Conservation (phyloP, 352 stramenopile species). For the Pythium guiyangense region DNA sequence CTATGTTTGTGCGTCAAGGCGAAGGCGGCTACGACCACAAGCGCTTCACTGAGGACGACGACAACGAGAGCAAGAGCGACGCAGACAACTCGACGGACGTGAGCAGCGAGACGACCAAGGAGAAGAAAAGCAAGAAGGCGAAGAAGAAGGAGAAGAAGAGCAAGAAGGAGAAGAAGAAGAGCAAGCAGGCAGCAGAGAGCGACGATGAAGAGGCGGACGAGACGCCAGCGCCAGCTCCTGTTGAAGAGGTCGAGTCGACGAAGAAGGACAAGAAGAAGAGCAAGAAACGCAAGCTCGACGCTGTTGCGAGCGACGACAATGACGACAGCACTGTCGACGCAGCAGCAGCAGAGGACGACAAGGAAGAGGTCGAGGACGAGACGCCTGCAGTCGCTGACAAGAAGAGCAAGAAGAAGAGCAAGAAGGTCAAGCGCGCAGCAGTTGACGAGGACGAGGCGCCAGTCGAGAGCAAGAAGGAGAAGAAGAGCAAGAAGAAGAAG, state of each 20-base stretch:
- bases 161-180: slow-evolving; percentile 17
- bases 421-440: too few relatives aligned
- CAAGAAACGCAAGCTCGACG: slow-evolving; percentile 19
- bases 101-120: slow-evolving; percentile 20
- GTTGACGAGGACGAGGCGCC: too few relatives aligned
- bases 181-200: slow-evolving; percentile 18
- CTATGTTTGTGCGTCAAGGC: slow-evolving; percentile 84
- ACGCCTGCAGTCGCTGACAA: slow-evolving; percentile 12
- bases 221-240: slow-evolving; percentile 8
- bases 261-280: slow-evolving; percentile 18
- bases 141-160: slow-evolving; percentile 10
- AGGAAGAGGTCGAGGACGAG: too few relatives aligned
- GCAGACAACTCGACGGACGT: slow-evolving; percentile 34
- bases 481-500: slow-evolving; percentile 38
- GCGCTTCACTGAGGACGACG: slow-evolving; percentile 62
- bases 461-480: slow-evolving; percentile 20
- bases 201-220: slow-evolving; percentile 18
- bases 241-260: slow-evolving; percentile 10
- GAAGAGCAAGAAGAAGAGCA: slow-evolving; percentile 22
- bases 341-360: background rate
- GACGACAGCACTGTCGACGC: background rate
- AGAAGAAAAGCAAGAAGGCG: slow-evolving; percentile 13
- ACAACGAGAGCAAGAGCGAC: slow-evolving; percentile 20
- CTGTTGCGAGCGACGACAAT: slow-evolving; percentile 4
- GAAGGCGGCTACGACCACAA: slow-evolving; percentile 76